Conservation (phyloP, 1,284 basidiomycete species). For the Apiotrichum gamsii region DNA sequence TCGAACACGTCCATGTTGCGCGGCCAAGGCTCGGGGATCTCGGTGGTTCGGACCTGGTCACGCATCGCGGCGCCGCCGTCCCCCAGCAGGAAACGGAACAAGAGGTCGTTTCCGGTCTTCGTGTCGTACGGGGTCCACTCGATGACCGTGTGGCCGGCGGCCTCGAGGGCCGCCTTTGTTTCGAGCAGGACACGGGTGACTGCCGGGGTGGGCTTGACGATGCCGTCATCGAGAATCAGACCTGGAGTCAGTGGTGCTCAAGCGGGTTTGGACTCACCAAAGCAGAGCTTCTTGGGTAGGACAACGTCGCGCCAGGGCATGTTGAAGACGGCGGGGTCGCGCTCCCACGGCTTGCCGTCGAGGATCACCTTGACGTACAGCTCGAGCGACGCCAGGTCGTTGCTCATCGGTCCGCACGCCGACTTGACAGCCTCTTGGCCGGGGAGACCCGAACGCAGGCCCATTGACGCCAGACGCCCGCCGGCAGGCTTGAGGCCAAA, state of each 20-base stretch:
- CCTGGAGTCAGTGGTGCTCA: slow-evolving; percentile 47
- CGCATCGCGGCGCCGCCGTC: slow-evolving; percentile 13
- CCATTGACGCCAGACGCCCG: slow-evolving; percentile 12
- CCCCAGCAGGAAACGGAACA: slow-evolving; percentile 4
- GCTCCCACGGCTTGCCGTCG: slow-evolving; percentile 57
- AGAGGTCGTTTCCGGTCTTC: slow-evolving; percentile 1
- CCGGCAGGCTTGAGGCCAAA: slow-evolving; percentile 14
- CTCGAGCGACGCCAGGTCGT: slow-evolving; percentile 55
- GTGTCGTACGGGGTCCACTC: slow-evolving; percentile 32
- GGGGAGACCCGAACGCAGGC: slow-evolving; percentile 52
- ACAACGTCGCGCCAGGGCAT: slow-evolving; percentile 60
- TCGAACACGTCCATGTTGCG: slow-evolving; percentile 5
- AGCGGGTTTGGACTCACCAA: slow-evolving; percentile 4
- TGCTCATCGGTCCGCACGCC: slow-evolving; percentile 62
- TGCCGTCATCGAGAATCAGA: slow-evolving; percentile 52
- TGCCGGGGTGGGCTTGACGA: slow-evolving; percentile 60
- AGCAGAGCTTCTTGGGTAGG: slow-evolving; percentile 55
- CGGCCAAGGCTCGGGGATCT: slow-evolving; percentile 18
- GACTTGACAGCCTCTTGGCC: slow-evolving; percentile 64
- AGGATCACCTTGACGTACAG: slow-evolving; percentile 53
- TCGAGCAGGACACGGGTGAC: slow-evolving; percentile 59
- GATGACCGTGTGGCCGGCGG: slow-evolving; percentile 57
- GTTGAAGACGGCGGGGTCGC: slow-evolving; percentile 56
- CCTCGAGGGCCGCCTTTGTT: slow-evolving; percentile 55
- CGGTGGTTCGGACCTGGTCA: not conserved